Base-by-base conservation (phyloP, 257 asterid genomes). In the Solanum corneliomulleri region DNA sequence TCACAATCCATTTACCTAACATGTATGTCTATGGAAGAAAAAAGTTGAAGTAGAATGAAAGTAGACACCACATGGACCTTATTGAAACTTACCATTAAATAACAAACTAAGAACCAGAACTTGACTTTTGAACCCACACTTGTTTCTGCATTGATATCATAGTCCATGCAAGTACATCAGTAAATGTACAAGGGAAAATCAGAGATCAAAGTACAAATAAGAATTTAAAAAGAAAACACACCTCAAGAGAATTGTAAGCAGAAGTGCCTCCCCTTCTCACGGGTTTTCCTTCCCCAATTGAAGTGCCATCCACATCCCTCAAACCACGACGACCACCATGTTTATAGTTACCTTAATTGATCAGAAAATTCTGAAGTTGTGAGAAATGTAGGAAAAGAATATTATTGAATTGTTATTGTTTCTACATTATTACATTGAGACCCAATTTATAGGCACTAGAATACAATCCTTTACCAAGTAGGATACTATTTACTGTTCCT, bases 61-160 rank as follows among this genome's bases (percentile, higher is more conserved):
- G n/a, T 76, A 76, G 56, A 76, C 37, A 76, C 83, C 83, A 23
- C 83, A n/a, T 76, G 60, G 83, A 76, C 60, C 60, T n/a, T 14
- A 35, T 82, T 66, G 82, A 87, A 90, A 86, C 95, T 90, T 91
- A 95, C 98, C 96, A 86, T 88, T 42, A 85, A 87, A 88, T 91
- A 88, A 87, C 90, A 87, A 83, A 90, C 90, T 93, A 96, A 69
- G 98, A 92, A 78, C 96, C 98, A 68, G 98, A 91, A 91, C 95
- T 91, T 69, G 99, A 93, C 96, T 96, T 96, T 87, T 96, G 99
- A 91, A 96, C 97, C 99, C 99, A 95, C 87, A 96, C 97, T 92
- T 93, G 98, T 88, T 96, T 96, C 98, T 96, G 98, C 90, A 92
- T 86, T 70, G 52, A 84, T 71, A 87, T 31, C 81, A 89, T 16